phyloP scores from a whole-genome alignment of 1,139 yeast species.

The Yamadazyma mexicana region DNA sequence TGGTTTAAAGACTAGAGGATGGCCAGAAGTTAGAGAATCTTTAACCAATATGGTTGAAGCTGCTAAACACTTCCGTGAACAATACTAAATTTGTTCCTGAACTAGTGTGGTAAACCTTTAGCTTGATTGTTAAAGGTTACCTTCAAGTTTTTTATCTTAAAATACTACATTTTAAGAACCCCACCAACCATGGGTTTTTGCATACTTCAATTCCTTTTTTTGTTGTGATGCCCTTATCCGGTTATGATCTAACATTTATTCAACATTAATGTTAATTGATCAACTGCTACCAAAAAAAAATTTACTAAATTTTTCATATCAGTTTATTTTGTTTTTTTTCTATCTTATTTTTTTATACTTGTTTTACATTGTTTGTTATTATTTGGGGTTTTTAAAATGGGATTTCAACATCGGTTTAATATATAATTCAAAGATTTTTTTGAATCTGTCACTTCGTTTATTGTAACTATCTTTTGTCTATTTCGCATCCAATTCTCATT shows the following conservation, averaged over 20 bases:
- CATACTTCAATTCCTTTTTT: conserved; percentile 31
- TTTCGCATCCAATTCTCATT: conserved; percentile 1
- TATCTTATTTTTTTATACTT: conserved; percentile 18
- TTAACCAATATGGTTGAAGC: conserved; percentile 98
- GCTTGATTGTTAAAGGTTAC: background rate
- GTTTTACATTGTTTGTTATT: conserved; percentile 18
- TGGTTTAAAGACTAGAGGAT: conserved; percentile 98
- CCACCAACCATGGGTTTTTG: conserved; percentile 20
- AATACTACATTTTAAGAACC: conserved; percentile 16
- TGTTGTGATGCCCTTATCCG: conserved; percentile 39
- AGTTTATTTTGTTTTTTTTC: conserved; percentile 9
- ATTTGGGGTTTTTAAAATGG: conserved; percentile 42
- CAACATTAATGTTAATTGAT: conserved; percentile 61
- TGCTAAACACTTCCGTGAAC: conserved; percentile 90
- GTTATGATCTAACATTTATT: conserved; percentile 56
- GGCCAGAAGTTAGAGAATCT: conserved; percentile 84
- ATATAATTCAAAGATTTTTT: conserved; percentile 18
- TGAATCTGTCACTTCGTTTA: background rate
- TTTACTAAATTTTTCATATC: conserved; percentile 11
- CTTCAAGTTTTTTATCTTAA: conserved; percentile 5
- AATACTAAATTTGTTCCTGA: conserved; percentile 20
- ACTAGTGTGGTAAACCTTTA: background rate
- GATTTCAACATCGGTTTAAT: conserved; percentile 53
- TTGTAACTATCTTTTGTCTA: too few species aligned
- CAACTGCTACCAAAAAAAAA: conserved; percentile 2